Evolutionary conservation across 345 rosid species (phyloP), one percentile per base, ranked within the genome.

Genomic region (Lepidium sativum): DNA sequence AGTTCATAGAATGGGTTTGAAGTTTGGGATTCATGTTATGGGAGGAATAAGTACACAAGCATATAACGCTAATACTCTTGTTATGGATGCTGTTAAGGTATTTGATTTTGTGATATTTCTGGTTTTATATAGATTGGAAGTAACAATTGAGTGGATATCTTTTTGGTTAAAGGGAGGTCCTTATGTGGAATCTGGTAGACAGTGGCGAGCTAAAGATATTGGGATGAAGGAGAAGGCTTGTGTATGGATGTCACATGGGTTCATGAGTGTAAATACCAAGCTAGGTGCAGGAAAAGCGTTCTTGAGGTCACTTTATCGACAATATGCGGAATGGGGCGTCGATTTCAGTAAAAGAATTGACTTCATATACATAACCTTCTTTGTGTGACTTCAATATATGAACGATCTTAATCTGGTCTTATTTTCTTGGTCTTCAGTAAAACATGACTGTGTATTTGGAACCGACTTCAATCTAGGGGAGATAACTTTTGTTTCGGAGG

Each of bases 1-100:
- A 74, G 92, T 90, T 29, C 97, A 89, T 57, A 31, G 65, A 66
- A 82, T 87, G 95, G 97, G 95, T 76, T 79, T 94, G 74, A 94
- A 87, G 81, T 89, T 94, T 65, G 99, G 99, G 65, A 83, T 89
- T 75, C 97, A 94, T 73, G 84, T 86, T 40, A 92, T 92, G 97
- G 83, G 88, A 64, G 99, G 97, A 52, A 82, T 94, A 63, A 94
- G 99, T 61, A 80, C 85, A 42, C 99, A 94, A 57, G 97, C 99
- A 43, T 81, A 82, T 69, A 80, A 86, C 72, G 90, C 85, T 9
- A 87, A 90, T 78, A 80, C 88, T 40, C 92, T 78, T 9, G 89
- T 92, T 75, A 51, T 84, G 71, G 95, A 89, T 69, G 60, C 49
- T 12, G 18, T 43, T 53, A 86, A 74, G 86, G 96, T 87, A 80